phyloP scores from a whole-genome alignment of 345 rosid species.

The Eucalyptus regnans region DNA sequence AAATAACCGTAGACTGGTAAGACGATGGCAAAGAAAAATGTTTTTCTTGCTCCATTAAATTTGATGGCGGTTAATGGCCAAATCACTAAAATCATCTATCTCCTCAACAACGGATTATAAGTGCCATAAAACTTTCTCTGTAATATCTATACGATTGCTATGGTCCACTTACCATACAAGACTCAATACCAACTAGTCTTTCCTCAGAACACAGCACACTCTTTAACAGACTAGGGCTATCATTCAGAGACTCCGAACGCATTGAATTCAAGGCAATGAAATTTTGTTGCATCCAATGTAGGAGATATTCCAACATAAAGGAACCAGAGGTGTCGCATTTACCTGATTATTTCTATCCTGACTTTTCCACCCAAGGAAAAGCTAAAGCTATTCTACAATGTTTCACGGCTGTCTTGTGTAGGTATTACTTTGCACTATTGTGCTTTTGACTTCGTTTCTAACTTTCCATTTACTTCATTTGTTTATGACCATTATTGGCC shows the following conservation, averaged over 20 bases:
- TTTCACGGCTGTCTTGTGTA: no score
- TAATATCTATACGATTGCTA: neutral
- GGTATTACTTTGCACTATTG: no score
- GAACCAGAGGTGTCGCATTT: neutral
- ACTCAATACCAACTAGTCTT: neutral
- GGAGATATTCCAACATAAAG: neutral
- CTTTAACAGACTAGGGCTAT: neutral
- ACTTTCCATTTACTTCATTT: no score
- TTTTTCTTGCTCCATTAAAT: neutral
- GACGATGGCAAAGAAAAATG: neutral
- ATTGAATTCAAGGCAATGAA: neutral
- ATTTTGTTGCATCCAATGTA: neutral
- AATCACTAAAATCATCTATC: neutral
- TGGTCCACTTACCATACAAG: neutral
- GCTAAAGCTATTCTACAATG: no score
- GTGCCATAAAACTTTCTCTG: neutral
- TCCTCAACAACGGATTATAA: neutral
- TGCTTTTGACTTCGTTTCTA: no score
- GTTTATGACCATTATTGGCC: no score
- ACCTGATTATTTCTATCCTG: neutral
- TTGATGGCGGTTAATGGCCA: neutral
- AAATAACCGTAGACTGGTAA: neutral
- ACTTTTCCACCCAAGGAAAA: neutral
- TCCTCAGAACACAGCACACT: neutral
- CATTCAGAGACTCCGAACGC: neutral